Base-by-base conservation (phyloP, 768 basidiomycete species). In the Trametes meyenii region DNA sequence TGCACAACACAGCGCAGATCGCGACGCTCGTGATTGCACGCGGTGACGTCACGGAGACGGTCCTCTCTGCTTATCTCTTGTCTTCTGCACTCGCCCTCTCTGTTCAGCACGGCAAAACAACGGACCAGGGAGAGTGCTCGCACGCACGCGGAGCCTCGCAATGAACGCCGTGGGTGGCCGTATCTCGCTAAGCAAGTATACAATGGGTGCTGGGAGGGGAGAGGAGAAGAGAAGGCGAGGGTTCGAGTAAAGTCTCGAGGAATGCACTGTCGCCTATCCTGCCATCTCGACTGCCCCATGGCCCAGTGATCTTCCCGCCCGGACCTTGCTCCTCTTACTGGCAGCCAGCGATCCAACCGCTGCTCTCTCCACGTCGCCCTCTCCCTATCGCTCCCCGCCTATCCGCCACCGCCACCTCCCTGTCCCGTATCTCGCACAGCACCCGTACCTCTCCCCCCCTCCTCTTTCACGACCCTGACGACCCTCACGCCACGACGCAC, bases 381-480 rank as follows among this genome's bases (percentile, higher is more conserved):
- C 36, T 26, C 42, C 2, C 43, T 33, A 19, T 52, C 50, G 23
- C 10, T 6, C 36, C 33, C 23, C 42, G 36, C 24, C 38, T 33
- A 33, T 50, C 36, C 36, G 14, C 55, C 55, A 24, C 56, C 39
- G 42, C 57, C 57, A 11, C 24, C 38, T 23, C 19, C 54, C 21
- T 46, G 14, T 39, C 17, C 51, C 19, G 13, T 36, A 21, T 23
- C 46, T 23, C 35, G 16, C 21, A 26, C n/a, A 33, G 29, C 29
- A 6, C 44, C 33, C 42, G 16, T 53, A 24, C 26, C 46, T 19
- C 43, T 17, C 39, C 17, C 10, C 52, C 42, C 21, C 21, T 33
- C 48, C 36, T n/a, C 54, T 21, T 35, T 58, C 57, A 57, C 52
- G 62, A 56, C 60, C 11, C 29, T 57, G 36, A 58, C 61, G 61